Evolutionary conservation across 2,329 filamentous ascomycete genomes (phyloP), one percentile per base, ranked within the genome.

Genomic region (Emergomyces pasteurianus): DNA sequence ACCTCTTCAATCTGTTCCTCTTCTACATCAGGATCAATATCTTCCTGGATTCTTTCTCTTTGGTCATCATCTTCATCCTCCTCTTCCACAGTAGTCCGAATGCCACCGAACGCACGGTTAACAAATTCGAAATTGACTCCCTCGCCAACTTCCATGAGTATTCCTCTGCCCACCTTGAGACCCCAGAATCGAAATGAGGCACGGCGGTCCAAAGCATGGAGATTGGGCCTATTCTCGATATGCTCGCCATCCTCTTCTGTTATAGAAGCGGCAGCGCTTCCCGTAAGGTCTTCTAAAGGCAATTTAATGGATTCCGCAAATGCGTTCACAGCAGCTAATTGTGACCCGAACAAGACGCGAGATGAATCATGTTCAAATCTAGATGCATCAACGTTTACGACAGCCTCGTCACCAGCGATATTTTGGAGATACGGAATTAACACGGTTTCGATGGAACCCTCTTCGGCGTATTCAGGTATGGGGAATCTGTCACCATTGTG

Each of bases 101-200:
- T 69, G 0, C 84, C 85, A 38, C 84, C 84, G 71, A 86, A 87
- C 3, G 83, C 82, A 38, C 78, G 77, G 67, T 85, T 83, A 23
- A 85, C 80, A 63, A 80, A 80, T 18, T 76, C 74, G 69, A 81
- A 86, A 49, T 81, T 80, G 53, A 87, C 75, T 2, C 77, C 79
- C 63, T 79, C 79, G 0, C 77, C 79, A 23, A 80, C 80, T 65
- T 81, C 81, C 74, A 84, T 78, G 54, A 88, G 68, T 1, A 87
- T 65, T 0, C 83, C 82, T 60, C 84, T 76, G 0, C 80, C 83
- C 18, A 87, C 81, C 59, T 81, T 81, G 60, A 82, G 73, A 4
- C 78, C 82, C 85, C 85, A 88, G 66, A 83, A 85, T 16, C 72
- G 70, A 16, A 65, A 70, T 6, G 74, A 68, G 7, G 71, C 71